phyloP scores from a whole-genome alignment of 768 basidiomycete species.

The Exsudoporus frostii region DNA sequence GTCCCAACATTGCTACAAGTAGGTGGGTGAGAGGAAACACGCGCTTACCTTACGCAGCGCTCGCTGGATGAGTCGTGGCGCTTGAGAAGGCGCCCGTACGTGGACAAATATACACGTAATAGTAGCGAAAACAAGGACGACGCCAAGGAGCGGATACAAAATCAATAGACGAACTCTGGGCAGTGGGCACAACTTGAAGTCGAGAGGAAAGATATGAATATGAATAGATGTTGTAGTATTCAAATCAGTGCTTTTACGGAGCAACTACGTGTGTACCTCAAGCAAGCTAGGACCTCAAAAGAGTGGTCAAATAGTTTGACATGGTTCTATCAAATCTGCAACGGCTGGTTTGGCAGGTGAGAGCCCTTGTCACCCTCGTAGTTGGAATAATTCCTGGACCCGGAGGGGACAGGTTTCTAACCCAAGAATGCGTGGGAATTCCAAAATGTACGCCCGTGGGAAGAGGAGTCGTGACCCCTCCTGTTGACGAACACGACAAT shows the following conservation, averaged over 20 bases:
- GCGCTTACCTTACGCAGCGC: neutral
- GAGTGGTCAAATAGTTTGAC: neutral
- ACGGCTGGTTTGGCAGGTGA: neutral
- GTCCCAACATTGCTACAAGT: constrained; percentile 11
- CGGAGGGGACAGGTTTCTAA: too few species aligned
- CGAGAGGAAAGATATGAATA: neutral
- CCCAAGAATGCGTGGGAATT: too few species aligned
- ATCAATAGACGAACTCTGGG: too few species aligned
- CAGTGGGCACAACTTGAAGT: too few species aligned
- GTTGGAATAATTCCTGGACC: too few species aligned
- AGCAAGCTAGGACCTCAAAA: neutral
- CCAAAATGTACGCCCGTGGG: too few species aligned
- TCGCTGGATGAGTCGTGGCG: neutral
- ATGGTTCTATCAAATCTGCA: neutral
- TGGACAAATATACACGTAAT: constrained; percentile 5
- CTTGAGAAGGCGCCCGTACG: constrained; percentile 8
- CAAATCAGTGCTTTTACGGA: neutral
- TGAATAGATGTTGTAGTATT: neutral
- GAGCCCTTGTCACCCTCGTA: neutral
- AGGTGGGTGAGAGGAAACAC: neutral
- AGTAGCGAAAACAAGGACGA: neutral
- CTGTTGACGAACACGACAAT: too few species aligned
- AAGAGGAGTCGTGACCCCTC: too few species aligned
- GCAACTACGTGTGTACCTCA: neutral
- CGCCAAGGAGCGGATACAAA: neutral